Evolutionary conservation across 1,284 basidiomycete genomes (phyloP), one percentile per base, ranked within the genome.

Genomic region (Moniliophthora roreri): DNA sequence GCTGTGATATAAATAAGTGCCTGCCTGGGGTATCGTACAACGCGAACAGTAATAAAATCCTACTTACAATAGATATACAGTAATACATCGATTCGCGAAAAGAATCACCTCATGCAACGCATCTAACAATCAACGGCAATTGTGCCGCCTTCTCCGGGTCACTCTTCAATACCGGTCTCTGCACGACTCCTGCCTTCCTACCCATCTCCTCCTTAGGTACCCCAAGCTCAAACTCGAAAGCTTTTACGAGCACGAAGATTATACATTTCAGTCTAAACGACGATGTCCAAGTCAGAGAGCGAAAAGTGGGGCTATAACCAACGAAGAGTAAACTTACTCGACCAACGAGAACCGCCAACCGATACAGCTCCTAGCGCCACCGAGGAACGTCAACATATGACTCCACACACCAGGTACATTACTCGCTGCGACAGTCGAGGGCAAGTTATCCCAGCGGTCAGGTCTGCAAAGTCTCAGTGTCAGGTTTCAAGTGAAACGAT

Each of bases 341-440:
- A 40, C 21, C 21, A 18, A 34, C 24, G 15, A 21, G 6, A 28
- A 89, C 3, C 84, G 79, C 63, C 84, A 89, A 0, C 87, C 87
- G 40, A 87, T 86, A 62, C 84, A 87, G 1, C 81, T 75, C 34
- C 77, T 76, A 6, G 81, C 76, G 0, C 85, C 85, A 18, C 79
- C 80, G 3, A 82, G 59, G 73, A 89, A 89, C 1, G 80, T 78
- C 46, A 88, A 66, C 61, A 81, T 55, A 58, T 87, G 77, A 13
- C 78, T 73, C 78, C 77, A 85, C 0, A 87, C 69, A 0, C 84
- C 80, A 0, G 85, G 85, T n/a, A 87, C 72, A 0, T 62, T 64
- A 11, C 28, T 32, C 15, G 66, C 63, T 1, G 70, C 73, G 0
- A 66, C 75, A 0, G 82, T 81, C 2, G 73, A 52, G 7, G 72